Evolutionary conservation across 1,139 yeast genomes (phyloP).

Genomic region (Nadsonia commutata): DNA sequence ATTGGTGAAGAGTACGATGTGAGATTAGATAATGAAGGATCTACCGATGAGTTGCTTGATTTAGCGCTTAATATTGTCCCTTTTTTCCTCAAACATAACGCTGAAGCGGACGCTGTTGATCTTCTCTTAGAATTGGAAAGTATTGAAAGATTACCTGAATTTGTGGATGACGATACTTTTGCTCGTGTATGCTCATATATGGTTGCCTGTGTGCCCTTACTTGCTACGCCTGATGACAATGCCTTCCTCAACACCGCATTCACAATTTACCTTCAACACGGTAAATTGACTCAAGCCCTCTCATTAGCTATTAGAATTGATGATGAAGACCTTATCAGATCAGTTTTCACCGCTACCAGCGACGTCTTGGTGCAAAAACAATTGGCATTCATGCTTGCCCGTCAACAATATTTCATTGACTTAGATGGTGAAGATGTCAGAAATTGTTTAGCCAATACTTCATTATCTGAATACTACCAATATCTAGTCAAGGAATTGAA

Average conservation of each 20-base stretch:
- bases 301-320: conserved; percentile 81
- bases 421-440: conserved; percentile 65
- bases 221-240: conserved; percentile 89
- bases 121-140: conserved; percentile 76
- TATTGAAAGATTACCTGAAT: conserved; percentile 67
- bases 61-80: conserved; percentile 75
- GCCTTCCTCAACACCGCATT: conserved; percentile 85
- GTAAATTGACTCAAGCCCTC: conserved; percentile 79
- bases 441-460: conserved; percentile 70
- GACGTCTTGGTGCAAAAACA: conserved; percentile 74
- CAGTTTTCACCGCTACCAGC: conserved; percentile 57
- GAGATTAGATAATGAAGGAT: conserved; percentile 36
- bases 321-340: conserved; percentile 58
- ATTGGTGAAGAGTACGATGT: conserved; percentile 78
- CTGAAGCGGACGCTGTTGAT: conserved; percentile 98
- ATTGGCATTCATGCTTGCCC: conserved; percentile 77
- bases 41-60: conserved; percentile 35
- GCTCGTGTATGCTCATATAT: conserved; percentile 85
- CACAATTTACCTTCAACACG: conserved; percentile 65
- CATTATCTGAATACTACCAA: conserved; percentile 62
- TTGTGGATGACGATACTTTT: conserved; percentile 73
- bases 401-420: conserved; percentile 70
- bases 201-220: conserved; percentile 88
- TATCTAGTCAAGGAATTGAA: conserved; percentile 80
- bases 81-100: conserved; percentile 83